These are phyloP conservation scores for Epichloe gansuensis DNA, from an alignment of 2,329 filamentous ascomycete species.

Conservation along the genomic window DNA sequence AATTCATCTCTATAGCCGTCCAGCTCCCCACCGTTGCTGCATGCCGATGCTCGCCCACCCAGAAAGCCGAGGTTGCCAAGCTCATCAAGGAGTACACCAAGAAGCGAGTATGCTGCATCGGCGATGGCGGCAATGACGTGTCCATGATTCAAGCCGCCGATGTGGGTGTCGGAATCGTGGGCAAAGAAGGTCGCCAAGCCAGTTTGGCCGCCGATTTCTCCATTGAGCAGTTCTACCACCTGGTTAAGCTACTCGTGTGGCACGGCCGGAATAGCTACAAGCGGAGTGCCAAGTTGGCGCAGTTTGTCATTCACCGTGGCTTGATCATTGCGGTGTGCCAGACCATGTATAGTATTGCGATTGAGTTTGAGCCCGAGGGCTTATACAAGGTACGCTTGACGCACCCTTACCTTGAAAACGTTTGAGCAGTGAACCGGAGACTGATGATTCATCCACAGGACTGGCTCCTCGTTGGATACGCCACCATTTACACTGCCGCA, in stretches of 20 bases:
- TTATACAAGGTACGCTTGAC: conserved; percentile 55
- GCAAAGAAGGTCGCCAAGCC: conserved; percentile 92
- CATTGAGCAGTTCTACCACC: conserved; percentile 86
- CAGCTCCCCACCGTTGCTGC: conserved; percentile 84
- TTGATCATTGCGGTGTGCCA: conserved; percentile 93
- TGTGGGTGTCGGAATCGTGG: conserved; percentile 94
- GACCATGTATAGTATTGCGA: conserved; percentile 92
- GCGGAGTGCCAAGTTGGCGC: conserved; percentile 83
- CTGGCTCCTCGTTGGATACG: conserved; percentile 94
- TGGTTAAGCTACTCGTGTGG: conserved; percentile 97
- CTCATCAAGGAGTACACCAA: conserved; percentile 86
- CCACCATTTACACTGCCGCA: conserved; percentile 86
- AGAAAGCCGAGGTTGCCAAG: conserved; percentile 87
- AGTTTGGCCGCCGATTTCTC: conserved; percentile 93
- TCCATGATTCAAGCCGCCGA: conserved; percentile 99
- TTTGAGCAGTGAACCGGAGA: neutral
- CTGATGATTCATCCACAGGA: conserved; percentile 40
- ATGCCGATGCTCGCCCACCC: conserved; percentile 90
- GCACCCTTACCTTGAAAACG: neutral
- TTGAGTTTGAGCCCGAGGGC: conserved; percentile 84
- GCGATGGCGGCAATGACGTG: conserved; percentile 95
- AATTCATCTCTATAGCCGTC: conserved; percentile 84
- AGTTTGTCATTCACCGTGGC: conserved; percentile 96
- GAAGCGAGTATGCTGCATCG: conserved; percentile 94
- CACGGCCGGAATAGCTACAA: conserved; percentile 97